phyloP scores from a whole-genome alignment of 495 filamentous ascomycete genomes.

The Tuber umbilicatum region DNA sequence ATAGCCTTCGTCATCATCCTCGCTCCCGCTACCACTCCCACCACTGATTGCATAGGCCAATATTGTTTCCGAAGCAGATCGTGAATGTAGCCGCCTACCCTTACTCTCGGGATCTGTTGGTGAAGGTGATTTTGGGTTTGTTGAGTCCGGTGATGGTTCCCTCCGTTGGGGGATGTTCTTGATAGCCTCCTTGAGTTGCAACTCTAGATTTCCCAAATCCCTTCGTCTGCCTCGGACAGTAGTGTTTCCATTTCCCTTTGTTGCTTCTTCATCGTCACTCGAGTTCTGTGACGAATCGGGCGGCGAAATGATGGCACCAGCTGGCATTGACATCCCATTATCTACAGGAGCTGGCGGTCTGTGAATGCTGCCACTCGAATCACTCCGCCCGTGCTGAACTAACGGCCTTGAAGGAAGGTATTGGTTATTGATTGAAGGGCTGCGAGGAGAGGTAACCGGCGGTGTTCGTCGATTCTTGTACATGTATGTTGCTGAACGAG shows the following conservation, averaged over 20 bases:
- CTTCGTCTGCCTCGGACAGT: conserved; percentile 43
- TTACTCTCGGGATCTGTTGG: conserved; percentile 38
- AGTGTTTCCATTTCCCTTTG: conserved; percentile 42
- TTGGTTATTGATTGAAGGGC: conserved; percentile 24
- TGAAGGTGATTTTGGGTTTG: conserved; percentile 26
- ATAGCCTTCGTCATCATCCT: conserved; percentile 57
- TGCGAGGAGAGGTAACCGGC: conserved; percentile 47
- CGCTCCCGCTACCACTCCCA: conserved; percentile 44
- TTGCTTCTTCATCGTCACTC: conserved; percentile 72
- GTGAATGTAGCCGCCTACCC: conserved; percentile 55
- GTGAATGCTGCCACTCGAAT: conserved; percentile 53
- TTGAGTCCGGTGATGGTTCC: conserved; percentile 49
- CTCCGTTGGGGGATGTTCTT: conserved; percentile 66
- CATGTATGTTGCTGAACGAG: conserved; percentile 52
- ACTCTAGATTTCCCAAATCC: conserved; percentile 59
- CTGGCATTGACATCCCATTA: conserved; percentile 54
- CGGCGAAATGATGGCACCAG: conserved; percentile 75
- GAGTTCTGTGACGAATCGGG: conserved; percentile 72
- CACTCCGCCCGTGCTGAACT: conserved; percentile 42
- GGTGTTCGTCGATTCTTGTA: conserved; percentile 61
- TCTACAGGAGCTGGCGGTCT: conserved; percentile 73
- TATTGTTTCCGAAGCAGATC: conserved; percentile 74
- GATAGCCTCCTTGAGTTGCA: conserved; percentile 76
- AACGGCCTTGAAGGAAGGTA: conserved; percentile 7
- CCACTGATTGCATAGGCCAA: conserved; percentile 48